phyloP scores from a whole-genome alignment of 176 grass and related monocot genomes.

The Bolboschoenus planiculmis region DNA sequence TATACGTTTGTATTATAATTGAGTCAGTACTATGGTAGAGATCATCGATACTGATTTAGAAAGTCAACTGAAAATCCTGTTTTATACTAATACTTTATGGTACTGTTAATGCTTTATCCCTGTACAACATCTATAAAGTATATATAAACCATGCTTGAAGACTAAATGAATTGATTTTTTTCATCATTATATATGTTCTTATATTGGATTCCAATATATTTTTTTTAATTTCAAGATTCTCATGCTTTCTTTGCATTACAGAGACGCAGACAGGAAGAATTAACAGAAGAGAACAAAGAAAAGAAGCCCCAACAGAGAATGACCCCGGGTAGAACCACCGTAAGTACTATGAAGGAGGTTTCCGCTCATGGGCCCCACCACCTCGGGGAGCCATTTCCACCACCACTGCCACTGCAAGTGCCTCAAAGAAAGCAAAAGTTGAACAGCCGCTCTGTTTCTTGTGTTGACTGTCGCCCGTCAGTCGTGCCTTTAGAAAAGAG shows the following conservation, averaged over 20 bases:
- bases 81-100: not conserved
- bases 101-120: not conserved
- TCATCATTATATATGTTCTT: not conserved
- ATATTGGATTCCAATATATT: not conserved
- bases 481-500: constrained; percentile 1
- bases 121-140: not conserved
- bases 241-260: not conserved
- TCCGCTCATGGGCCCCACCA: not conserved
- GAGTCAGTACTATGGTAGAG: not conserved
- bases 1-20: not conserved
- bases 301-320: not conserved
- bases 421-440: not conserved
- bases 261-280: not conserved
- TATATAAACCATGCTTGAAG: not conserved
- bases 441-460: constrained; percentile 8
- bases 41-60: not conserved
- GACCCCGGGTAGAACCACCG: not conserved
- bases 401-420: not conserved
- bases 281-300: not conserved
- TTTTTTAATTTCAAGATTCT: not conserved
- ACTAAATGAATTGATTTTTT: not conserved
- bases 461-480: constrained; percentile 1
- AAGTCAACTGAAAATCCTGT: not conserved
- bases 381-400: not conserved
- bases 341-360: not conserved